Conservation (phyloP, 1,139 yeast species). For the Saccharomyces hybrid region DNA sequence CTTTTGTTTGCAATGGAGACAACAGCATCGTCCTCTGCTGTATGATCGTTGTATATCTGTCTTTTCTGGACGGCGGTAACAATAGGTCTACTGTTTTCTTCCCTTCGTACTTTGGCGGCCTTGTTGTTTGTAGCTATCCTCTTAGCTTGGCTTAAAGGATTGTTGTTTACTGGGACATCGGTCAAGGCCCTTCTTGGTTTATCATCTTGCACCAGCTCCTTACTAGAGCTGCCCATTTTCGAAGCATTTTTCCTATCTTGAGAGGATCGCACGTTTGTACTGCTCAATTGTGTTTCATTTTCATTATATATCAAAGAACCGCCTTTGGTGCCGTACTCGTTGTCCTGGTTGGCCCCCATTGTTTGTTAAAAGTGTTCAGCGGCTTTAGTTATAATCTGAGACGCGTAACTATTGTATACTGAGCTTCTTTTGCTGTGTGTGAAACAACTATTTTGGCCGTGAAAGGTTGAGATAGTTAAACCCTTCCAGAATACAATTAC, state of each 20-base stretch:
- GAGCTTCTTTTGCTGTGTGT: neutral
- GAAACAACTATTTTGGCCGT: neutral
- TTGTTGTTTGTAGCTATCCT: neutral
- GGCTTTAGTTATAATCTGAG: neutral
- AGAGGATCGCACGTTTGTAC: neutral
- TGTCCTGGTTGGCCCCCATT: neutral
- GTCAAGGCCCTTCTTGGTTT: constrained; percentile 10
- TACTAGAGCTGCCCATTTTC: neutral
- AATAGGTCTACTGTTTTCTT: constrained; percentile 10
- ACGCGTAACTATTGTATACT: neutral
- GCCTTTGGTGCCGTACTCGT: neutral
- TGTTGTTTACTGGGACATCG: constrained; percentile 11
- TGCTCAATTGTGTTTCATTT: neutral
- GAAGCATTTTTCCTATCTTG: neutral
- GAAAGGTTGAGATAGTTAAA: neutral
- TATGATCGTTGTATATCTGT: constrained; percentile 12
- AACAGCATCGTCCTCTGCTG: neutral
- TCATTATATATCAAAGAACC: neutral
- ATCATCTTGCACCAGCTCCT: neutral
- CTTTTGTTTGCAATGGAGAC: constrained; percentile 10
- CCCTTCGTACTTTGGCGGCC: constrained; percentile 15
- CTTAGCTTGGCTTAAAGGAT: constrained; percentile 1
- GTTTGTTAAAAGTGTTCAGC: neutral
- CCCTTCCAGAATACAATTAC: neutral
- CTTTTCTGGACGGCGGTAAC: constrained; percentile 10